phyloP scores from a whole-genome alignment of 768 basidiomycete species.

The Tylopilus sp. region DNA sequence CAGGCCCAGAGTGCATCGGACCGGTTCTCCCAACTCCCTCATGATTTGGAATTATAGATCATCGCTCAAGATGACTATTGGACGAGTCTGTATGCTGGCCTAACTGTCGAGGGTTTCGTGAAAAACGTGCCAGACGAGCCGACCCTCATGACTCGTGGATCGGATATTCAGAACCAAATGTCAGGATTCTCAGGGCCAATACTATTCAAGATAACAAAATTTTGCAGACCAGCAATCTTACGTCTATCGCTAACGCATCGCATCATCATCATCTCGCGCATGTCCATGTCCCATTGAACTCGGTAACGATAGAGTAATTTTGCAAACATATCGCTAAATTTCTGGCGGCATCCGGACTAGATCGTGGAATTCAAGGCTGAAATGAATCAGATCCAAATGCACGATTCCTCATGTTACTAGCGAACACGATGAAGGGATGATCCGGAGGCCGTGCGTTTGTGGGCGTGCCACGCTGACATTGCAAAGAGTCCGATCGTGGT shows the following conservation, averaged over 20 bases:
- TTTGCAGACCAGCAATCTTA: constrained; percentile 4
- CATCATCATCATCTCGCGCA: background rate
- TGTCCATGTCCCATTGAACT: background rate
- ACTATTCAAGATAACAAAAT: background rate
- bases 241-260: constrained; percentile 1
- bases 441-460: constrained; percentile 20
- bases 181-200: background rate
- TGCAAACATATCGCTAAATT: background rate
- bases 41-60: too few relatives aligned
- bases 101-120: background rate
- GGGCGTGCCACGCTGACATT: constrained; percentile 3
- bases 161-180: background rate
- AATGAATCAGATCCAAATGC: constrained; percentile 8
- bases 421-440: constrained; percentile 20
- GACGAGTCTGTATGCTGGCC: too few relatives aligned
- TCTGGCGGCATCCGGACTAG: background rate
- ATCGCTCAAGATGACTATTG: too few relatives aligned
- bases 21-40: background rate
- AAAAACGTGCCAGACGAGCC: background rate
- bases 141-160: background rate
- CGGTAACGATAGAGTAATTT: constrained; percentile 14
- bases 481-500: constrained; percentile 2
- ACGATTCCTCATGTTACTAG: constrained; percentile 17
- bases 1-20: background rate
- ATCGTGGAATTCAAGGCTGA: background rate